These are phyloP conservation scores for Rhododendron henanense DNA, from an alignment of 148 eudicot genomes.

Conservation along the genomic window DNA sequence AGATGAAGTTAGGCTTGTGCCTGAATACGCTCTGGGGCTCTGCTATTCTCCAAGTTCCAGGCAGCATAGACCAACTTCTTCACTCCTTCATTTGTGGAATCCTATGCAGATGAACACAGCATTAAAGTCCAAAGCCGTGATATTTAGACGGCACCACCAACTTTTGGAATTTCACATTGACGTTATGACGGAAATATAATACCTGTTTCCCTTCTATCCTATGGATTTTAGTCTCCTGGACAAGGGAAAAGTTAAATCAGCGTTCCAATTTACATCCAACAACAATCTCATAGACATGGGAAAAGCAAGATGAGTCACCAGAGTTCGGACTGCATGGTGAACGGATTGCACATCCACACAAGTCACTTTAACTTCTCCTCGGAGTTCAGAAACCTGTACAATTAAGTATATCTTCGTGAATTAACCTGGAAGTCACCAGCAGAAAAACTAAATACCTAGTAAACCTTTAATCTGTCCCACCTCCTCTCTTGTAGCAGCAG, in stretches of 20 bases:
- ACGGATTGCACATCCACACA: constrained; percentile 41
- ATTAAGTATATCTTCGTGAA: not conserved
- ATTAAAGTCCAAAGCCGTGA: not conserved
- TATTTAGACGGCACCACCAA: not conserved
- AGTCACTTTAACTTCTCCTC: constrained; percentile 37
- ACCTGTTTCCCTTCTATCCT: constrained; percentile 68
- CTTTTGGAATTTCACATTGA: not conserved
- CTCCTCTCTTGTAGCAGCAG: constrained; percentile 47
- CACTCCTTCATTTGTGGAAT: constrained; percentile 42
- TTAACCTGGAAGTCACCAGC: not conserved
- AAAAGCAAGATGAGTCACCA: constrained; percentile 37
- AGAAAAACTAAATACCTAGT: not conserved
- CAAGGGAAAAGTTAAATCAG: constrained; percentile 26
- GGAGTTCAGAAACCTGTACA: constrained; percentile 43
- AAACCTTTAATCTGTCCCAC: constrained; percentile 23
- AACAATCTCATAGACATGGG: not conserved
- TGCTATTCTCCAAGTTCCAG: constrained; percentile 27
- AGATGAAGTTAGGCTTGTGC: constrained; percentile 26
- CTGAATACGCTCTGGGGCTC: constrained; percentile 46
- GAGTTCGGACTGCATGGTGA: constrained; percentile 37
- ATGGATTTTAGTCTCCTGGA: constrained; percentile 55
- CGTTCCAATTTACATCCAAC: not conserved
- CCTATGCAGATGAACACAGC: constrained; percentile 32
- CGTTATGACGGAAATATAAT: not conserved
- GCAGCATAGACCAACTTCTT: constrained; percentile 43